Conservation (phyloP, 2,329 filamentous ascomycete species). For the Westerdykella sp. region DNA sequence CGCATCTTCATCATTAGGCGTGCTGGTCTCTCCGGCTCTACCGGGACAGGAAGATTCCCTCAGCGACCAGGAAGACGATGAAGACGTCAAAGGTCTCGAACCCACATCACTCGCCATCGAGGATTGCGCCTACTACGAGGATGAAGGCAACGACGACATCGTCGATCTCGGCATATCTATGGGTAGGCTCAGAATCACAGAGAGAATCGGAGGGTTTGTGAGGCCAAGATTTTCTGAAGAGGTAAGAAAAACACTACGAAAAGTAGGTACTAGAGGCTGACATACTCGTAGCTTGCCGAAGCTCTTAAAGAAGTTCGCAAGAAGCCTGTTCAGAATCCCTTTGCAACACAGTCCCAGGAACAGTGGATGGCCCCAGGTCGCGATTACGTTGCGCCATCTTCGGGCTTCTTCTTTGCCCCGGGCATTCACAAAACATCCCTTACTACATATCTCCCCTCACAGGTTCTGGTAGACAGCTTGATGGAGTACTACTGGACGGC, state of each 20-base stretch:
- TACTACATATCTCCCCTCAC: slow-evolving; percentile 56
- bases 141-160: slow-evolving; percentile 61
- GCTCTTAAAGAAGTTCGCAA: slow-evolving; percentile 25
- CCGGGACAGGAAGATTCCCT: slow-evolving; percentile 45
- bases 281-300: slow-evolving; percentile 21
- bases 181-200: slow-evolving; percentile 66
- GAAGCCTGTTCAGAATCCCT: slow-evolving; percentile 6
- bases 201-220: slow-evolving; percentile 66
- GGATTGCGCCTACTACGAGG: slow-evolving; percentile 63
- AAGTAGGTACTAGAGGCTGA: background rate
- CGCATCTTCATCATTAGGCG: slow-evolving; percentile 1
- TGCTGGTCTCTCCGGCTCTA: slow-evolving; percentile 6
- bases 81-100: slow-evolving; percentile 56
- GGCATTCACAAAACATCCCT: slow-evolving; percentile 43
- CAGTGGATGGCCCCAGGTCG: slow-evolving; percentile 58
- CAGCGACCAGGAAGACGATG: slow-evolving; percentile 49
- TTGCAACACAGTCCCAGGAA: slow-evolving; percentile 11
- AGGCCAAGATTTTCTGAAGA: slow-evolving; percentile 66
- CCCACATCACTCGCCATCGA: slow-evolving; percentile 56
- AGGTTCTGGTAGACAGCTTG: slow-evolving; percentile 54
- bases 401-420: slow-evolving; percentile 54
- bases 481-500: slow-evolving; percentile 61
- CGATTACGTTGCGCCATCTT: slow-evolving; percentile 62
- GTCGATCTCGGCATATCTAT: slow-evolving; percentile 67
- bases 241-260: slow-evolving; percentile 39